Base-by-base conservation (phyloP, 192 early-diverging fungal genomes). In the Rhizoclosmatium globosum region DNA sequence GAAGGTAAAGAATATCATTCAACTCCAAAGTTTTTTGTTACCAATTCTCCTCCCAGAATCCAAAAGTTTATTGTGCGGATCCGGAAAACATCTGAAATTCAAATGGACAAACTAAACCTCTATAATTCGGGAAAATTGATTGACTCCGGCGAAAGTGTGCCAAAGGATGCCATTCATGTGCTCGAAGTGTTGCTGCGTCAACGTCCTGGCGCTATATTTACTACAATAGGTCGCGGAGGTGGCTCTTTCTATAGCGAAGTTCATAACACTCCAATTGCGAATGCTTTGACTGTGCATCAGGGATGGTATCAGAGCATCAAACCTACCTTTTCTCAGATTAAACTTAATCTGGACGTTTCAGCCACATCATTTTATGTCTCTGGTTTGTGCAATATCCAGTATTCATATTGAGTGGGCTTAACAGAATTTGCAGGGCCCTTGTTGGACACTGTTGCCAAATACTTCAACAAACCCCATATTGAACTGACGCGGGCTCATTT, bases 271-370 rank as follows among this genome's bases (percentile, higher is more conserved):
- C 61, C 72, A 7, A 75, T 79, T 65, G 68, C 78, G 19, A 79
- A 75, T 38, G 79, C 62, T 3, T 31, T 80, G 53, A 80, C 67
- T 4, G 79, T 71, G 9, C 79, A 80, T 64, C 71, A 75, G 39
- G 82, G 82, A 23, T 83, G 74, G 74, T 74, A 83, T 69, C 82
- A 83, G 45, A 82, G 80, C 47, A 47, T 83, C 41, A 68, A 76
- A 45, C 79, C 73, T 7, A 79, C 62, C 6, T 73, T 70, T 68
- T 21, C 64, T 56, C 19, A 68, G 19, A 43, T 83, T 31, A 47
- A 79, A 62, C 64, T 83, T 23, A 83, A 83, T 47, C 57, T 83
- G 61, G 82, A 83, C 50, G 80, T 82, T 15, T 59, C 69, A 31
- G 80, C 80, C 2, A 82, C 82, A 38, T 38, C 38, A 17, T 82